Conservation (phyloP, 2,329 filamentous ascomycete genomes). For the Hypoxylon sp. region DNA sequence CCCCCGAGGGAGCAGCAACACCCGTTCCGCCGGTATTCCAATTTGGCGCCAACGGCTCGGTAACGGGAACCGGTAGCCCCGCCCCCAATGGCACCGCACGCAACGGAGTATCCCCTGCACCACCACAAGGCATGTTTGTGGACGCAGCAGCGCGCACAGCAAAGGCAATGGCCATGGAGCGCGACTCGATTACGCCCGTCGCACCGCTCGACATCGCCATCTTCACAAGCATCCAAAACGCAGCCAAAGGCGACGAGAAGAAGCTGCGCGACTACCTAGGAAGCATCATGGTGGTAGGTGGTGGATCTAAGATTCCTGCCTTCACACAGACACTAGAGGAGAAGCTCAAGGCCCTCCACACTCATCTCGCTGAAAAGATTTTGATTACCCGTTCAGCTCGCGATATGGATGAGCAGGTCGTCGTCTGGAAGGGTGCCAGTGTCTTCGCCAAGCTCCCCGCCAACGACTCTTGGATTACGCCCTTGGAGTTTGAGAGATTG, state of each 20-base stretch:
- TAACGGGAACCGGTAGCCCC: constrained; percentile 59
- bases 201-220: constrained; percentile 90
- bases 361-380: constrained; percentile 68
- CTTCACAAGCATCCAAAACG: constrained; percentile 86
- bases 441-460: constrained; percentile 92
- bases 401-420: constrained; percentile 96
- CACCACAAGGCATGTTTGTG: constrained; percentile 55
- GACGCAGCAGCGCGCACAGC: constrained; percentile 61
- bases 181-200: constrained; percentile 82
- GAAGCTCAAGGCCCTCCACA: constrained; percentile 72
- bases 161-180: constrained; percentile 68
- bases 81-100: constrained; percentile 60
- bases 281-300: constrained; percentile 89
- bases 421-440: constrained; percentile 96
- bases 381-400: constrained; percentile 76
- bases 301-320: constrained; percentile 80
- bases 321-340: constrained; percentile 87
- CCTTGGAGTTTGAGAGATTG: constrained; percentile 86
- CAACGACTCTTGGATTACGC: constrained; percentile 92
- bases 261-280: constrained; percentile 90
- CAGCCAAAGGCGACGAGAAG: constrained; percentile 87
- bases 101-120: constrained; percentile 58
- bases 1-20: constrained; percentile 77
- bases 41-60: constrained; percentile 60
- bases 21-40: constrained; percentile 66